A percentile compares a stretch with the other conserved stretches of the same genome.
Conservation (phyloP, 2,329 filamentous ascomycete species). For the Claviceps capensis region DNA sequence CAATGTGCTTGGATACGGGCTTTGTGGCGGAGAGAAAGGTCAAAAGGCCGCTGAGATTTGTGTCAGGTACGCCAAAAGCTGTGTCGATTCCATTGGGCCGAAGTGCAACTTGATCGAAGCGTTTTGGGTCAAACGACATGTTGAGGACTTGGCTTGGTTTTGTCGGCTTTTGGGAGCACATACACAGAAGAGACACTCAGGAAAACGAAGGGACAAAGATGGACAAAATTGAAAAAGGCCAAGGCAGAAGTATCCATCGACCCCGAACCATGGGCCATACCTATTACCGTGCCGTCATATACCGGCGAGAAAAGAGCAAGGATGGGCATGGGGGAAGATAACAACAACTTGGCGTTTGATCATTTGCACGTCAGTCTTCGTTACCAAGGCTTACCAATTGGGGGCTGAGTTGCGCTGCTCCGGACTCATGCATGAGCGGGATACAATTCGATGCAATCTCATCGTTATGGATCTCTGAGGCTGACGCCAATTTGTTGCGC, state of each 20-base stretch:
- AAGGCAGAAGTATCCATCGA: too few relatives aligned
- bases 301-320: too few relatives aligned
- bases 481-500: too few relatives aligned
- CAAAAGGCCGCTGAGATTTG: conserved; percentile 1
- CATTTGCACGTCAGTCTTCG: background rate
- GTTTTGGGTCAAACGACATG: conserved; percentile 1
- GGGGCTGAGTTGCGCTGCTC: background rate
- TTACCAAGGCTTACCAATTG: background rate
- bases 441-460: background rate
- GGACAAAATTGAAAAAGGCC: too few relatives aligned
- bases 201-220: background rate
- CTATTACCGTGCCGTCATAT: too few relatives aligned
- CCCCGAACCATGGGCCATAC: too few relatives aligned
- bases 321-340: background rate
- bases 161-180: too few relatives aligned
- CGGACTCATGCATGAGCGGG: background rate
- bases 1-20: background rate
- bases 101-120: conserved; percentile 1
- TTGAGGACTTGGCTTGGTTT: background rate
- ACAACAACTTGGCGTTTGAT: background rate
- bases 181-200: background rate
- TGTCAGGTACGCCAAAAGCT: conserved; percentile 3
- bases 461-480: background rate
- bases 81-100: background rate
- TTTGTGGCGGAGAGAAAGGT: background rate